Evolutionary conservation across 176 grass and related monocot genomes (phyloP).

Genomic region (Typha latifolia): DNA sequence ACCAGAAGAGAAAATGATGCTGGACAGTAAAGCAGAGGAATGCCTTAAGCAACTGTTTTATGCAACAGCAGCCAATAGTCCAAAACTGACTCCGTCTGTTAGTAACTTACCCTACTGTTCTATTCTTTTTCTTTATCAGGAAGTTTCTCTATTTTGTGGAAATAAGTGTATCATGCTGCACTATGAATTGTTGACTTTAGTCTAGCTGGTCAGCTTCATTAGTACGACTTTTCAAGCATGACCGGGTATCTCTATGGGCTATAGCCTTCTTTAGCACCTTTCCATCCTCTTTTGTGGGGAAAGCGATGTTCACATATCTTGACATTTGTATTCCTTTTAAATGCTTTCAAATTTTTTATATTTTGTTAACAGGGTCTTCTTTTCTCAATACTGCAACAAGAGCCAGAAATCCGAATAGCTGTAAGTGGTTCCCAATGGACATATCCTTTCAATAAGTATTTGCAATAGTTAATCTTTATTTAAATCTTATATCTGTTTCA

Average conservation of each 20-base stretch:
- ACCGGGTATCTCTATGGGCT: no score
- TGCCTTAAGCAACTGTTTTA: constrained; percentile 53
- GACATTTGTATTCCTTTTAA: no score
- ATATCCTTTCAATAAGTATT: constrained; percentile 6
- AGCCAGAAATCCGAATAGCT: constrained; percentile 67
- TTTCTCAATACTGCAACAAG: constrained; percentile 66
- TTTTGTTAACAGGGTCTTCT: constrained; percentile 55
- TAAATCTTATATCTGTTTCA: no score
- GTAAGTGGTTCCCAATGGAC: constrained; percentile 40
- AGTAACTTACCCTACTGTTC: constrained; percentile 12
- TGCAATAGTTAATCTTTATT: no score
- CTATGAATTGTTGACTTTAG: neutral
- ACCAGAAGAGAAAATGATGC: constrained; percentile 42
- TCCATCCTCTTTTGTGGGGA: no score
- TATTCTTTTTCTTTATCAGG: neutral
- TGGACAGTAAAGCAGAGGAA: constrained; percentile 55
- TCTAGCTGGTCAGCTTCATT: no score
- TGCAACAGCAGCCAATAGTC: constrained; percentile 49
- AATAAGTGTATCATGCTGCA: neutral
- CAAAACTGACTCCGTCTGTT: constrained; percentile 75
- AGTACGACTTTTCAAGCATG: no score
- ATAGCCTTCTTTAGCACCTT: no score
- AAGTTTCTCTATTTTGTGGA: neutral
- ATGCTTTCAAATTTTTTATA: neutral
- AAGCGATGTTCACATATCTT: no score